Evolutionary conservation across 1,284 basidiomycete species (phyloP), one percentile per base, ranked within the genome.

Genomic region (Cutaneotrichosporon mucoides): DNA sequence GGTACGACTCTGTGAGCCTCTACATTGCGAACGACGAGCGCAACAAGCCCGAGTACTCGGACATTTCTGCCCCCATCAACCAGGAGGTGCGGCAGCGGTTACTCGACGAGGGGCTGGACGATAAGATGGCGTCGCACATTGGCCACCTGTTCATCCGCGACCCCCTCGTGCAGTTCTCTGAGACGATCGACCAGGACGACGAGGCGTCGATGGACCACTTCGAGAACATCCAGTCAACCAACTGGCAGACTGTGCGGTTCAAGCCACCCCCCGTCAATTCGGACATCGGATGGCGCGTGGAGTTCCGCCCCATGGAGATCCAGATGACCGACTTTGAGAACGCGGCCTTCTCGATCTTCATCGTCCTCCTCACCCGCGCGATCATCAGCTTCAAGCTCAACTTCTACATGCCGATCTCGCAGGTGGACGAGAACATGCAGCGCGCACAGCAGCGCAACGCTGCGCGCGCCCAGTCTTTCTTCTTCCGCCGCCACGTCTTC

Each of bases 271-370:
- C 93, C 37, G 87, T 89, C 1, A 87, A 90, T 59, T 92, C 92
- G 2, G 76, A 85, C 15, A 98, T 99, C 60, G 96, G 96, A 35
- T 99, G 96, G 96, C 84, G 96, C 46, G 94, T 99, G 15, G 96
- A 99, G 76, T 99, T 99, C 80, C 84, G 96, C 53, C 91, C 89
- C 70, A 99, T 99, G 96, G 96, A 99, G 77, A 92, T 99, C 3
- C 96, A 99, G 75, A 85, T 96, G 71, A 99, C 96, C 16, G 96
- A 99, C 79, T 99, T 94, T 75, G 96, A 99, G 81, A 99, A 99
- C 75, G 96, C 96, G 0, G 94, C 96, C 1, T 97, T 93, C 74
- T 86, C 90, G 36, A 85, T 98, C 47, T 99, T 99, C 76, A 85
- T 96, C 62, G 92, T 98, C 6, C 84, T 99, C 37, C 82, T 99